These are phyloP conservation scores for Geum urbanum DNA, from an alignment of 306 rosid species.

Conservation along the genomic window DNA sequence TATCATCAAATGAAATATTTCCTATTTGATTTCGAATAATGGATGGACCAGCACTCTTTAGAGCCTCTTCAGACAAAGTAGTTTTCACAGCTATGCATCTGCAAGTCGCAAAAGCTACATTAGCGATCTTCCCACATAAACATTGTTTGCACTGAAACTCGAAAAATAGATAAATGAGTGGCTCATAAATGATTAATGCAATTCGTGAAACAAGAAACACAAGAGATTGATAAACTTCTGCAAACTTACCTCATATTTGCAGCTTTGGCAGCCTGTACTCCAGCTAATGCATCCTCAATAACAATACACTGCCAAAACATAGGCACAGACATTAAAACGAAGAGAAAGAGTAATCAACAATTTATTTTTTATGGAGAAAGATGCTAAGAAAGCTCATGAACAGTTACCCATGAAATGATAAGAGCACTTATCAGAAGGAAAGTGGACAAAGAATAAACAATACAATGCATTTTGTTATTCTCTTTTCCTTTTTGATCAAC, in stretches of 20 bases:
- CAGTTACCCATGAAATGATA: neutral
- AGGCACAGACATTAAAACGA: neutral
- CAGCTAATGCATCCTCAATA: conserved; percentile 94
- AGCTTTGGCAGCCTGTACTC: conserved; percentile 95
- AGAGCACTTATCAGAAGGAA: neutral
- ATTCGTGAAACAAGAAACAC: neutral
- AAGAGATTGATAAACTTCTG: neutral
- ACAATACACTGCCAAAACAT: conserved; percentile 67
- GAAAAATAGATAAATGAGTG: neutral
- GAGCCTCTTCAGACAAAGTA: conserved; percentile 67
- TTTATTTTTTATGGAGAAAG: conserved; percentile 8
- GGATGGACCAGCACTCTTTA: conserved; percentile 62
- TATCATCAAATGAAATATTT: conserved; percentile 75
- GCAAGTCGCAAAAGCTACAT: conserved; percentile 30
- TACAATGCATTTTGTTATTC: neutral
- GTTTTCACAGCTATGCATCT: conserved; percentile 94
- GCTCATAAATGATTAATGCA: conserved; percentile 3
- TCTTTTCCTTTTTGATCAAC: no score
- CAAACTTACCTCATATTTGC: conserved; percentile 79
- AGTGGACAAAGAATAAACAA: neutral
- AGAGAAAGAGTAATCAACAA: neutral
- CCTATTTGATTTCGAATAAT: conserved; percentile 83
- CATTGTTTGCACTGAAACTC: neutral
- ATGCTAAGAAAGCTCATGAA: conserved; percentile 8
- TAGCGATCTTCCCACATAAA: conserved; percentile 7